A percentile compares a stretch with the other conserved stretches of the same genome.
phyloP scores from a whole-genome alignment of 148 eudicot genomes.

The Rhododendron vialii region DNA sequence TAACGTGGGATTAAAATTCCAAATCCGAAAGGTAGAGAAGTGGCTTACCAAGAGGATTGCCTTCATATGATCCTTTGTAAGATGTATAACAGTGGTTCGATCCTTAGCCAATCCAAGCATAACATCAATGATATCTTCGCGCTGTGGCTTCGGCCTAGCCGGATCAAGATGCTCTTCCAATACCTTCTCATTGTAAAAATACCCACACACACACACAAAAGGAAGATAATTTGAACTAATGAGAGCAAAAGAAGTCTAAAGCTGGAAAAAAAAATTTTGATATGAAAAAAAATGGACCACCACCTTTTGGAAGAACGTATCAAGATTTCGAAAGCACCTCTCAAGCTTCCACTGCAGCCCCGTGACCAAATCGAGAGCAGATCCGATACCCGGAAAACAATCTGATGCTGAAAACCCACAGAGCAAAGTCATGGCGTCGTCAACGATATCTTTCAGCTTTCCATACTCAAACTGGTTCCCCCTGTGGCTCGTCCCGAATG shows the following conservation, averaged over 20 bases:
- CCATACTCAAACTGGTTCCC: neutral
- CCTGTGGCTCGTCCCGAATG: neutral
- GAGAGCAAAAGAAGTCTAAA: neutral
- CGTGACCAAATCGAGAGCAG: neutral
- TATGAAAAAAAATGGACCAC: neutral
- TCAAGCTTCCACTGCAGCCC: neutral
- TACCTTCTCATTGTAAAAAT: neutral
- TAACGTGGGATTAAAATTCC: neutral
- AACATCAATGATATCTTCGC: neutral
- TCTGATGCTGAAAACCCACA: neutral
- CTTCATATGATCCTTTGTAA: neutral
- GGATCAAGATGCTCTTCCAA: constrained; percentile 7
- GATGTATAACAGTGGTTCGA: neutral
- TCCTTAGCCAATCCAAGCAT: neutral
- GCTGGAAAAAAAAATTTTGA: neutral
- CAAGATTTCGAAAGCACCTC: neutral
- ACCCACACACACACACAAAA: neutral
- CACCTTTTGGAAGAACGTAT: neutral
- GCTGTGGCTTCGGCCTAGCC: neutral
- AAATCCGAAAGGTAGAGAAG: neutral
- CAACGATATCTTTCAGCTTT: neutral
- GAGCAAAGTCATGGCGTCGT: constrained; percentile 2
- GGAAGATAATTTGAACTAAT: neutral
- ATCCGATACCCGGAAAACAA: neutral
- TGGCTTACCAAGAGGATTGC: neutral